phyloP scores from a whole-genome alignment of 441 rosid species.

The Corymbia calophylla region DNA sequence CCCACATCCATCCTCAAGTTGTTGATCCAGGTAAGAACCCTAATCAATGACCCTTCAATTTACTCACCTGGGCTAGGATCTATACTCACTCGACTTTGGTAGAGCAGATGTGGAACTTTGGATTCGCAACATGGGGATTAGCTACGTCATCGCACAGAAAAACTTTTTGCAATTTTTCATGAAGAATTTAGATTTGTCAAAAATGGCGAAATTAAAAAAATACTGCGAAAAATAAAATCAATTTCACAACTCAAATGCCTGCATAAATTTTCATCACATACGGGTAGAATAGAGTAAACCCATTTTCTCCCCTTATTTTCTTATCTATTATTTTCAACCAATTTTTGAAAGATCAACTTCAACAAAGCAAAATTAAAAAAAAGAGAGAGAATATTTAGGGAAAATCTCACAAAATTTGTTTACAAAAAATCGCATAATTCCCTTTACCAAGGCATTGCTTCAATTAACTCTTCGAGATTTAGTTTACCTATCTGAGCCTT shows the following conservation, averaged over 20 bases:
- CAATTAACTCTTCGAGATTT: neutral
- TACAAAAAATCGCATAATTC: neutral
- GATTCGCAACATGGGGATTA: neutral
- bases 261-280: accelerated
- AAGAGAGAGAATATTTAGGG: no score
- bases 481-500: neutral
- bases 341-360: neutral
- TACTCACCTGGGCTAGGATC: neutral
- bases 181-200: neutral
- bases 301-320: neutral
- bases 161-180: neutral
- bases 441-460: neutral
- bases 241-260: neutral
- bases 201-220: neutral
- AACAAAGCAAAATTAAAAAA: neutral
- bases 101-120: neutral
- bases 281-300: neutral
- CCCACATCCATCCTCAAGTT: neutral
- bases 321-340: neutral
- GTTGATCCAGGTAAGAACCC: neutral
- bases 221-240: neutral
- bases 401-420: neutral
- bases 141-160: neutral
- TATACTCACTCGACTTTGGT: neutral
- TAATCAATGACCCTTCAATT: neutral